Evolutionary conservation across 1,284 basidiomycete species (phyloP), one percentile per base, ranked within the genome.

Genomic region (Veloboletus limbatus): DNA sequence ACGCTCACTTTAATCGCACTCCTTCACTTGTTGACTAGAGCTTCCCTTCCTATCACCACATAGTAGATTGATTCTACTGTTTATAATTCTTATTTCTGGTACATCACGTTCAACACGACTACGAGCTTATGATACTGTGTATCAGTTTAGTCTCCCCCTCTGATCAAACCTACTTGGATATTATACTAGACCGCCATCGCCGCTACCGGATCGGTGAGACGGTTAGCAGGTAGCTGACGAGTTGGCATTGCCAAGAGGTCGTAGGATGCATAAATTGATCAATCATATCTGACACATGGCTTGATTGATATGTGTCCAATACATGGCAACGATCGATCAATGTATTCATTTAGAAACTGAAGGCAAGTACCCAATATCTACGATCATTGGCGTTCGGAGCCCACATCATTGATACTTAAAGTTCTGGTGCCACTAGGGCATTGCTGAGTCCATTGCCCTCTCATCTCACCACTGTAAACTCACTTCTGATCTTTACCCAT

Each of bases 31-130:
- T 48, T 27, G 26, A 60, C 30, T 22, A 37, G 36, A 13, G 39
- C 20, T 4, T 20, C 27, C 8, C 3, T 13, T 30, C 8, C n/a
- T n/a, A n/a, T n/a, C 25, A 35, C 20, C 11, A 14, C n/a, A 21
- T 60, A 32, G 57, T 62, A 56, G 62, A 62, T 60, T 51, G 58
- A 60, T 49, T 60, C 59, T 62, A 62, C 57, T 40, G 46, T 53
- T 25, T 20, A 55, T 53, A 49, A 21, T 45, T 49, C 35, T 16
- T 24, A 30, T 33, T 20, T 24, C 21, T 22, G 24, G 14, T 32
- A 26, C 21, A 14, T 28, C 37, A 21, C 17, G 4, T 37, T 41
- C n/a, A n/a, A 18, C 46, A 38, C 28, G 16, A 21, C 22, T 27
- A 41, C 33, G 42, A 54, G 35, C 14, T 26, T 43, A 59, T 45